Base-by-base conservation (phyloP, 345 rosid species). In the Orychophragmus violaceus region DNA sequence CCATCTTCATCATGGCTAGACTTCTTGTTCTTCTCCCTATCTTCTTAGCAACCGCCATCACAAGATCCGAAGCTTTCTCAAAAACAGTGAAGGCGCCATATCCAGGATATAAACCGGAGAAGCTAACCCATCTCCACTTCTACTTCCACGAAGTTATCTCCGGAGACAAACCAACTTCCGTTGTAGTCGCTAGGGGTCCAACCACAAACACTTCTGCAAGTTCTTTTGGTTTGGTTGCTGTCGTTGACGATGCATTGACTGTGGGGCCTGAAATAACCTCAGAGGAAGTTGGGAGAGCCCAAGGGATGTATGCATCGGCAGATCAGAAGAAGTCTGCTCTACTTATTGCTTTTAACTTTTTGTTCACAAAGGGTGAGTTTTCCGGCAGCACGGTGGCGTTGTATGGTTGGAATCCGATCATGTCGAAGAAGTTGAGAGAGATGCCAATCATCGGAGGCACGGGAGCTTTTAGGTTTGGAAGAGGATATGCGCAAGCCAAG, bases 241-340 rank as follows among this genome's bases (percentile, higher is more conserved):
- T 85, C 82, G 71, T 73, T 18, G 90, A 85, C 56, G 82, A 85
- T 35, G 76, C 76, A 0, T 66, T 85, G 54, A 85, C 90, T 0
- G 53, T 54, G 36, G 76, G 71, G 6, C 82, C 86, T 0, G 75
- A 81, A 2, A 27, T 24, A 36, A 70, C 68, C 75, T 85, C 88
- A 14, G 69, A 72, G 33, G 19, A 72, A 16, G 77, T 85, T 7
- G 90, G 90, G 30, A 79, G 74, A 13, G 90, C 90, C 2, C 83
- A 83, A 33, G 86, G 90, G 45, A 57, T 83, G 21, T 85, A 83
- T 12, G 73, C 83, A n/a, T 55, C 53, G 0, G 80, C 87, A 0
- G 72, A 79, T 17, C 84, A 55, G 28, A 17, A 51, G 5, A 83
- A 57, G 7, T 0, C 69, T 2, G 72, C 76, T 13, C 37, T 85